A percentile compares a stretch with the other conserved stretches of the same genome.
These are phyloP conservation scores for Polychaeton citri DNA, from an alignment of 2,329 filamentous ascomycete species.

Conservation along the genomic window DNA sequence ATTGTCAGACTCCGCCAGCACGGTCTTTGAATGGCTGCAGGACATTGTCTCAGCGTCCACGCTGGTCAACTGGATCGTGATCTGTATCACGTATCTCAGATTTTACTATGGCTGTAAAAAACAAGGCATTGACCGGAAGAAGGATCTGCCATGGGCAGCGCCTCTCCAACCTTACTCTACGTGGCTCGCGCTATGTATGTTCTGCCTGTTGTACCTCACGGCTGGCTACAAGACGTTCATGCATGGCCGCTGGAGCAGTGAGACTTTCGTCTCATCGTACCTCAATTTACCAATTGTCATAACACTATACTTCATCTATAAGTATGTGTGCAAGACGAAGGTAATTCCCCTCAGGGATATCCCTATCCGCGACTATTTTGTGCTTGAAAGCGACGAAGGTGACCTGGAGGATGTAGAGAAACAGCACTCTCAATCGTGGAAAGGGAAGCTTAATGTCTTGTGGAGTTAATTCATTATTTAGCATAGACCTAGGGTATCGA, in stretches of 20 bases:
- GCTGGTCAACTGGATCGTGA: constrained; percentile 26
- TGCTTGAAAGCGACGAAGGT: neutral
- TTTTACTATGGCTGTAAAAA: constrained; percentile 20
- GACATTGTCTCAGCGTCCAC: constrained; percentile 26
- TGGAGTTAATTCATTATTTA: neutral
- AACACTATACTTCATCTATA: constrained; percentile 25
- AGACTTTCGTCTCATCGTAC: constrained; percentile 42
- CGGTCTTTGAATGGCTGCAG: constrained; percentile 12
- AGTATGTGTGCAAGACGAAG: constrained; percentile 1
- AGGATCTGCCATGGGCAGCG: constrained; percentile 37
- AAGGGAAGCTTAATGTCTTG: neutral
- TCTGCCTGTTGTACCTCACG: constrained; percentile 40
- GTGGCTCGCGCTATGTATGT: constrained; percentile 36
- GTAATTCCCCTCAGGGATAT: neutral
- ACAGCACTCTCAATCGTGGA: neutral
- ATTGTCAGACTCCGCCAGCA: constrained; percentile 20
- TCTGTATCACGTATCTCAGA: constrained; percentile 33
- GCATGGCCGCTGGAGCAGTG: constrained; percentile 30
- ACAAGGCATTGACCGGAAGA: constrained; percentile 20
- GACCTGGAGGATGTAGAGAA: neutral
- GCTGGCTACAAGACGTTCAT: constrained; percentile 44
- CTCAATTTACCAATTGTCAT: constrained; percentile 41
- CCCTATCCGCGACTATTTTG: neutral
- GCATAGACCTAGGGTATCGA: too few species aligned
- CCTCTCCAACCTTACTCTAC: constrained; percentile 40